phyloP scores from a whole-genome alignment of 176 grass and related monocot genomes.

The Oryza glaberrima region DNA sequence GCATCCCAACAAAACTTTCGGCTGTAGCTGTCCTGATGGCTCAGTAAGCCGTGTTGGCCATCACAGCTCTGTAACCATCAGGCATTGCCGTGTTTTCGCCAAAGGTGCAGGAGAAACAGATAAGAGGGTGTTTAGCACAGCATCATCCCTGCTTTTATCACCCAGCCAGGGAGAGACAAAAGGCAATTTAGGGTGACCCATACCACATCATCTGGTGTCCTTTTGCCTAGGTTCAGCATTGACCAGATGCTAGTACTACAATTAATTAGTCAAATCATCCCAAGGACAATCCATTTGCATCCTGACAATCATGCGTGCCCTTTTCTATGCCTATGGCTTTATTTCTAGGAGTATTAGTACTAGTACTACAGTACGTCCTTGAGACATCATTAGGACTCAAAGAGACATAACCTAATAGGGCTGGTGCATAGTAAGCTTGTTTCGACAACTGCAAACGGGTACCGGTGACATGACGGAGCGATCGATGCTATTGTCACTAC shows the following conservation, averaged over 20 bases:
- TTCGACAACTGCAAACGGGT: not conserved
- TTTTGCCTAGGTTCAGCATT: constrained; percentile 37
- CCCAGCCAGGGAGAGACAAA: constrained; percentile 28
- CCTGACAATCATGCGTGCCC: not conserved
- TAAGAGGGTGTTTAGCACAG: constrained; percentile 30
- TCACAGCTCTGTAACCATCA: not conserved
- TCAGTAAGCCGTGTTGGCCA: constrained; percentile 25
- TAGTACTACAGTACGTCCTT: not conserved
- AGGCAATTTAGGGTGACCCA: constrained; percentile 33
- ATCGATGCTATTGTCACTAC: constrained; percentile 28
- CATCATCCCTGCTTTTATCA: constrained; percentile 35
- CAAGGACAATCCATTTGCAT: not conserved
- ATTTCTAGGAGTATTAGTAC: not conserved
- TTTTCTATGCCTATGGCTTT: constrained; percentile 32
- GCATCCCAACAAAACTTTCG: constrained; percentile 26
- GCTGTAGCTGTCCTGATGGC: constrained; percentile 53
- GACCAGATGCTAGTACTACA: constrained; percentile 12
- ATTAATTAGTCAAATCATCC: constrained; percentile 39
- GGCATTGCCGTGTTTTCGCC: constrained; percentile 1
- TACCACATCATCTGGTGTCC: constrained; percentile 30
- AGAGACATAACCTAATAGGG: constrained; percentile 16
- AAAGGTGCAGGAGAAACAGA: not conserved
- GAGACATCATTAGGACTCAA: not conserved
- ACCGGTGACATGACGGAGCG: constrained; percentile 26
- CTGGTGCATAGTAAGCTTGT: not conserved